Evolutionary conservation across 805 yeast species (phyloP).

Genomic region (Hanseniaspora nectarophila): DNA sequence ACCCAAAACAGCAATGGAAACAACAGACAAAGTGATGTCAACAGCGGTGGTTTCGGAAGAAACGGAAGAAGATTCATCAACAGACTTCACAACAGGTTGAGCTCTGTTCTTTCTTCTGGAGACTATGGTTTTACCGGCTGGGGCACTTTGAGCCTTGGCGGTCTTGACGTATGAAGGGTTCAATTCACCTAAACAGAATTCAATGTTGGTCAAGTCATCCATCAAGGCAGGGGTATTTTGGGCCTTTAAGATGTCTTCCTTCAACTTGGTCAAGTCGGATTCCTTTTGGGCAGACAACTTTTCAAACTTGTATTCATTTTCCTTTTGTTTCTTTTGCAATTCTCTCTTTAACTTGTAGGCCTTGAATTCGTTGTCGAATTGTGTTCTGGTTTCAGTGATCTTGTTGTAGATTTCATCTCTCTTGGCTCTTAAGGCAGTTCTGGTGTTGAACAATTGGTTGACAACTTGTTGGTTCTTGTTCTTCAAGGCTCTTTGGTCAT

Average conservation of each 20-base stretch:
- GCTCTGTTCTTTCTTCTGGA: constrained; percentile 38
- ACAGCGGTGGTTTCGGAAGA: constrained; percentile 18
- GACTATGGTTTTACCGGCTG: constrained; percentile 33
- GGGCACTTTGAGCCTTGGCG: constrained; percentile 22
- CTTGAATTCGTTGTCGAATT: constrained; percentile 62
- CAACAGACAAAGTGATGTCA: constrained; percentile 67
- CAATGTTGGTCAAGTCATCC: constrained; percentile 63
- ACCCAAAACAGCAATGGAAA: constrained; percentile 61
- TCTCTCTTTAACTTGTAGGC: constrained; percentile 57
- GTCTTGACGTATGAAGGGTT: constrained; percentile 50
- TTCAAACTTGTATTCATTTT: constrained; percentile 40
- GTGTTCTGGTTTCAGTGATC: constrained; percentile 58
- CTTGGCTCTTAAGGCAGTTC: constrained; percentile 53
- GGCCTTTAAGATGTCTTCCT: constrained; percentile 59
- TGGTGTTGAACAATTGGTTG: constrained; percentile 48
- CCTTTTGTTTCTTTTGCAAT: constrained; percentile 61
- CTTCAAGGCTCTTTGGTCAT: constrained; percentile 48
- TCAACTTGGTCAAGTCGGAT: constrained; percentile 48
- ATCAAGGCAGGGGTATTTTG: constrained; percentile 69
- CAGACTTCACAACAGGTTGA: constrained; percentile 42
- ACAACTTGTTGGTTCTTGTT: constrained; percentile 57
- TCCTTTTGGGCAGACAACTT: constrained; percentile 39
- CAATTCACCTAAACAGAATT: constrained; percentile 56
- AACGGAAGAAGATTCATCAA: constrained; percentile 17
- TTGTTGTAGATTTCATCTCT: constrained; percentile 57